Base-by-base conservation (phyloP, 140 eudicot species). In the Stevia rebaudiana region DNA sequence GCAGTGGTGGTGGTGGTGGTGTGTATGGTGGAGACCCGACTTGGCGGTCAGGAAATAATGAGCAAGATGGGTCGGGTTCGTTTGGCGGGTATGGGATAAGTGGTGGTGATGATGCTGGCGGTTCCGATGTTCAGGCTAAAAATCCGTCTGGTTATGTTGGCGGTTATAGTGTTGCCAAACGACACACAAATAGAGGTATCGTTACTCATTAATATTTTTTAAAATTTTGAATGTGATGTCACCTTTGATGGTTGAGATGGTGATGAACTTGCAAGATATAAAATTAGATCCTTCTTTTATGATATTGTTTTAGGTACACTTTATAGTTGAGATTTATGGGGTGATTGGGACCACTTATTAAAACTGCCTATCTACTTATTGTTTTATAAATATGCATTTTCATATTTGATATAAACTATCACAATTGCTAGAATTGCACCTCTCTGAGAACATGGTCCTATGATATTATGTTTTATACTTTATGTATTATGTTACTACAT, bases 131-230 rank as follows among this genome's bases (percentile, higher is more conserved):
- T 31, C 78, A 72, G 66, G 24, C 64, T 37, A 84, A 81, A 73
- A 77, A 40, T 57, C 31, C 87, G 50, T 74, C 92, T 17, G 84
- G 92, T 57, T 84, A 78, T 76, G 78, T 76, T 75, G 92, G 87
- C 57, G 84, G 81, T 49, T 78, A 78, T 50, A 48, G 83, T 43
- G 76, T 81, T 67, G 42, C 82, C 42, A 73, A 82, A 64, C 71
- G 85, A 67, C 92, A 81, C 40, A n/a, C 81, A 65, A 76, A 63
- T 57, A 76, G 87, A 72, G 92, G 92, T 84, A 75, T 15, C 10
- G 3, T 15, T 44, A 42, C 17, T 42, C 8, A 2, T 0, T 42
- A 28, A 28, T n/a, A 28, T 28, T 28, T 28, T 2, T 28, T 28
- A 28, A 28, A 28, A 2, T 28, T 28, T 28, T 28, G 33, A 2